These are phyloP conservation scores for Corymbia calophylla DNA, from an alignment of 441 rosid species.

Conservation along the genomic window DNA sequence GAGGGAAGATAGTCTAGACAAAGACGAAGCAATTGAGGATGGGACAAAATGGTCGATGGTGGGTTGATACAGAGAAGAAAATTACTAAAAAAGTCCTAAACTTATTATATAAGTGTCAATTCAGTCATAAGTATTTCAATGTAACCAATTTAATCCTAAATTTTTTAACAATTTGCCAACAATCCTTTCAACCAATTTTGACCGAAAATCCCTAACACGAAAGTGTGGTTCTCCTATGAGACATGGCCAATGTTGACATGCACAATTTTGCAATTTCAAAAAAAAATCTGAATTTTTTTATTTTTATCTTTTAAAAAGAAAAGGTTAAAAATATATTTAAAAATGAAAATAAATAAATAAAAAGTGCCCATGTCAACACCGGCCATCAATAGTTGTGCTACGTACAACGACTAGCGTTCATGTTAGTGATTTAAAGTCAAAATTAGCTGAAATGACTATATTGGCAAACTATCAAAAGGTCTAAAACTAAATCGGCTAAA, in stretches of 20 bases:
- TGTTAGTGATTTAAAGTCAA: rapidly evolving
- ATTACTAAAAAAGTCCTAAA: background rate
- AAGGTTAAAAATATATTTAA: background rate
- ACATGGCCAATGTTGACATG: rapidly evolving
- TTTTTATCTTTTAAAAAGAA: background rate
- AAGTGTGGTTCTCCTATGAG: rapidly evolving
- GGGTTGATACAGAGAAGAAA: background rate
- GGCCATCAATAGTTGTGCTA: rapidly evolving
- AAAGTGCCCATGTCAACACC: background rate
- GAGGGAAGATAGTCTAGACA: background rate
- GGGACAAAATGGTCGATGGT: background rate
- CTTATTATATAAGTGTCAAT: rapidly evolving
- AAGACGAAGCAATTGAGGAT: background rate
- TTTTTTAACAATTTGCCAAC: background rate
- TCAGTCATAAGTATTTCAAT: background rate
- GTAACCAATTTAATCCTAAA: background rate
- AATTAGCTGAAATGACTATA: background rate
- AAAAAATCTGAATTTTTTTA: background rate
- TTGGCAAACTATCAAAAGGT: background rate
- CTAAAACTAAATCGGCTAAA: background rate
- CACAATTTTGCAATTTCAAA: background rate
- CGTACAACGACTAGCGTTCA: background rate
- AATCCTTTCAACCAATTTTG: background rate
- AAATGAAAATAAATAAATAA: background rate
- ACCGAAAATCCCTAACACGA: background rate